Evolutionary conservation across 164 flowering plant species (phyloP), one percentile per base, ranked within the genome.

Genomic region (Piper betle): DNA sequence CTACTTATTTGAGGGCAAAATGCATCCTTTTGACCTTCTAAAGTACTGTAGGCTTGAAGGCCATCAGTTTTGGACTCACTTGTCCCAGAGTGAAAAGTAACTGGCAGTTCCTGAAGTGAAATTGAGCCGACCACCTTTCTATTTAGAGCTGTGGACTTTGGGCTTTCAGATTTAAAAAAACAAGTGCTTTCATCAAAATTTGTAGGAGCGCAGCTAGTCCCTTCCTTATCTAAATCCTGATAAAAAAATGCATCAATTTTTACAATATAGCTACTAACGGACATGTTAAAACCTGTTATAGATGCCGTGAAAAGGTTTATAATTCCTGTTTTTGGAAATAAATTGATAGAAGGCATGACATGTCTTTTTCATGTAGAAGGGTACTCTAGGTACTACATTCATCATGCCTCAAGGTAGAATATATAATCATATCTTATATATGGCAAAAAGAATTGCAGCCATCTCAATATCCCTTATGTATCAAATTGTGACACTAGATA

Each of bases 131-230:
- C 61, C 57, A 62, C 57, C 61, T 63, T 64, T 18, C 62, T 67
- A 70, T 68, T 57, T 54, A 68, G 70, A 66, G 71, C 53, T 39
- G 64, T 60, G 40, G 54, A 54, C 50, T 63, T 78, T 52, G 75
- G 73, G 74, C 73, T 67, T 50, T 58, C 63, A n/a, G 79, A 74
- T 77, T 75, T 85, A 72, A 66, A 65, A 48, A 95, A 86, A 72
- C 80, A 78, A 48, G 77, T 62, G 63, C 89, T 85, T 69, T 80
- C 86, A 79, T 85, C 97, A 59, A 71, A 66, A 70, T 76, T 69
- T 63, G 59, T 60, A 12, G 80, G 79, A 58, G 69, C 63, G 70
- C 64, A 68, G 40, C 48, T 61, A 9, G 64, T 63, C 64, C 72
- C 68, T 74, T 15, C 15, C 15, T 46, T 46, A 2, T 46, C 50